A percentile compares a stretch with the other conserved stretches of the same genome.
Evolutionary conservation across 1,139 yeast species (phyloP).

Genomic region (Meyerozyma carpophila): DNA sequence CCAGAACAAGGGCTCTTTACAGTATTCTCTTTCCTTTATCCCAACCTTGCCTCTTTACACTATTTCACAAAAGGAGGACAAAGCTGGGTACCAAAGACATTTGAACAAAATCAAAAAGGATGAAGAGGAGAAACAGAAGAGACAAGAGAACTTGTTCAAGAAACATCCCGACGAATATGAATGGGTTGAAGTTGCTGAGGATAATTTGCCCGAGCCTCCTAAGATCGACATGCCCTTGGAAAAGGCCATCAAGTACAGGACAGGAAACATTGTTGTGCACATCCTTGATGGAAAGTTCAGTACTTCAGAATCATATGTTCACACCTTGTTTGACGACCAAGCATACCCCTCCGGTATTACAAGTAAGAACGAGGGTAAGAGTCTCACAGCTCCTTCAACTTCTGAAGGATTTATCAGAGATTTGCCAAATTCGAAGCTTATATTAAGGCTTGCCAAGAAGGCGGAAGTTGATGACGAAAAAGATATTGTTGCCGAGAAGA

Average conservation of each 20-base stretch:
- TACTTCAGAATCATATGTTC: constrained; percentile 47
- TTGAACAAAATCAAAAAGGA: constrained; percentile 26
- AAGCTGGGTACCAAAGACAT: constrained; percentile 27
- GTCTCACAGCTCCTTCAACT: constrained; percentile 33
- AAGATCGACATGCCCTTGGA: constrained; percentile 48
- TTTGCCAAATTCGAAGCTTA: constrained; percentile 51
- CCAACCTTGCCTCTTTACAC: constrained; percentile 63
- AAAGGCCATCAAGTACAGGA: constrained; percentile 47
- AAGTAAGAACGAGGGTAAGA: constrained; percentile 35
- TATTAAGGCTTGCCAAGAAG: constrained; percentile 51
- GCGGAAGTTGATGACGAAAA: constrained; percentile 41
- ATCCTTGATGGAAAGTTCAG: constrained; percentile 44
- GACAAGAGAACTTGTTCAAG: constrained; percentile 45
- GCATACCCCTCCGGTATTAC: constrained; percentile 55
- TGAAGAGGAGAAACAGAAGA: constrained; percentile 21
- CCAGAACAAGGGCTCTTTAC: constrained; percentile 43
- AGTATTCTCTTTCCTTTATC: constrained; percentile 56
- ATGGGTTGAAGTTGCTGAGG: constrained; percentile 53
- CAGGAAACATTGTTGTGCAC: constrained; percentile 59
- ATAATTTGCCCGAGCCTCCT: constrained; percentile 37
- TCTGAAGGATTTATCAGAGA: constrained; percentile 67
- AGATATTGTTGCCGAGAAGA: constrained; percentile 46
- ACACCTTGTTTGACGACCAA: constrained; percentile 60
- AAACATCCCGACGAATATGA: constrained; percentile 59
- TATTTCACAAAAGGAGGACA: constrained; percentile 43